Evolutionary conservation across 257 asterid genomes (phyloP).

Genomic region (Cruciata laevipes): DNA sequence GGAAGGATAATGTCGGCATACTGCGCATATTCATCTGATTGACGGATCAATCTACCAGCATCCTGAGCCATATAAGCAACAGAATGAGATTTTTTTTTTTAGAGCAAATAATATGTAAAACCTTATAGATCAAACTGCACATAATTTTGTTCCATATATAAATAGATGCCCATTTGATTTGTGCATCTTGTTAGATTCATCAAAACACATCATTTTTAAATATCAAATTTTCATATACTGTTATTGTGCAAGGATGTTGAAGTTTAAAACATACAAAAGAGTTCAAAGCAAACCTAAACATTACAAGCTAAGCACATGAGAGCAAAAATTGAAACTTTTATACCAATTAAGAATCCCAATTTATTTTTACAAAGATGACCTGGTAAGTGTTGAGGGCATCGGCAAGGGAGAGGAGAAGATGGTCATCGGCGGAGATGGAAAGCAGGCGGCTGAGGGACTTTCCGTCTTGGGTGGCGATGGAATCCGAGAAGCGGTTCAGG

Average conservation of each 20-base stretch:
- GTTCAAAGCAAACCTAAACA: not conserved
- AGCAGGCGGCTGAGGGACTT: constrained; percentile 60
- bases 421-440: constrained; percentile 61
- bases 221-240: too few species aligned
- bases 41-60: constrained; percentile 66
- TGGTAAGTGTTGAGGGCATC: constrained; percentile 85
- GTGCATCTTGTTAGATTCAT: not conserved
- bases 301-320: not conserved
- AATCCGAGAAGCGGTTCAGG: constrained; percentile 66
- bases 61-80: constrained; percentile 48
- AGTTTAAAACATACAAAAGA: not conserved
- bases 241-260: too few species aligned
- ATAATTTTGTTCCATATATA: not conserved
- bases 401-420: constrained; percentile 55
- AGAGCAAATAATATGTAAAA: too few species aligned
- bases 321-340: constrained; percentile 1
- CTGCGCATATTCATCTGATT: constrained; percentile 66
- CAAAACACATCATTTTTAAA: not conserved
- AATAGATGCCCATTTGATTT: not conserved
- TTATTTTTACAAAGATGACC: constrained; percentile 34
- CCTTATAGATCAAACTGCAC: not conserved
- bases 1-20: constrained; percentile 69
- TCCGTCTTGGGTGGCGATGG: constrained; percentile 75
- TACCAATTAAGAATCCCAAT: not conserved
- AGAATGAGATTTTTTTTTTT: not conserved